Evolutionary conservation across 768 basidiomycete species (phyloP).

Genomic region (Boletus reticulatus): DNA sequence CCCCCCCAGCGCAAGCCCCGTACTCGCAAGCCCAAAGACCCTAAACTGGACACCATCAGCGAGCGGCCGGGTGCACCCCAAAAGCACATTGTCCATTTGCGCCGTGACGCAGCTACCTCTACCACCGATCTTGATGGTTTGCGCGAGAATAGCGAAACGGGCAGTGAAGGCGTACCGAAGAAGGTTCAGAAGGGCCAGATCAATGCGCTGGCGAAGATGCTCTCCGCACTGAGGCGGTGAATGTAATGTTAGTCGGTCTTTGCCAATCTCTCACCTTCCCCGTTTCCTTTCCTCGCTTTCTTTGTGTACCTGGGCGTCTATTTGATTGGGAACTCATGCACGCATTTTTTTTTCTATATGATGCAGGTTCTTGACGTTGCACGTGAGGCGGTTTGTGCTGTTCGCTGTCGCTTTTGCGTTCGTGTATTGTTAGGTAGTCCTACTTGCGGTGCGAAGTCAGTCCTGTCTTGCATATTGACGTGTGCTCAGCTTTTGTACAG

Average conservation of each 20-base stretch:
- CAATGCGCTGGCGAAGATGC: conserved; percentile 88
- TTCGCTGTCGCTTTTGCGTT: conserved; percentile 37
- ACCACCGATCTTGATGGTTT: conserved; percentile 62
- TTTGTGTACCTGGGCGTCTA: conserved; percentile 3
- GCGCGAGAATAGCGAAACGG: conserved; percentile 20
- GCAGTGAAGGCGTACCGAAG: conserved; percentile 49
- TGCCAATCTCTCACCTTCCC: neutral
- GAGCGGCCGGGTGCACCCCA: conserved; percentile 54
- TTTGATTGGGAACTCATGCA: conserved; percentile 22
- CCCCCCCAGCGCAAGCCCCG: conserved; percentile 62
- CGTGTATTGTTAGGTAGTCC: conserved; percentile 56
- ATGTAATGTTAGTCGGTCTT: conserved; percentile 29
- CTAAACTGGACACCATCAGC: conserved; percentile 69
- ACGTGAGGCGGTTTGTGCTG: conserved; percentile 25
- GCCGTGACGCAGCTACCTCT: conserved; percentile 67
- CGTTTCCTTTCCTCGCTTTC: neutral
- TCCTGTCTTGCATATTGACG: conserved; percentile 21
- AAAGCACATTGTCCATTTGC: conserved; percentile 47
- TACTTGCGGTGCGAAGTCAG: conserved; percentile 40
- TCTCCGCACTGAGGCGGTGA: conserved; percentile 73
- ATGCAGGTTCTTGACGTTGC: conserved; percentile 32
- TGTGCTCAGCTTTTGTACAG: conserved; percentile 22
- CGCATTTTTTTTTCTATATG: conserved; percentile 13
- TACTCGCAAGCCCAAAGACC: conserved; percentile 65
- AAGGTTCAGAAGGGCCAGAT: conserved; percentile 91